phyloP scores from a whole-genome alignment of 2,329 filamentous ascomycete species.

The Colletotrichum caudatum region DNA sequence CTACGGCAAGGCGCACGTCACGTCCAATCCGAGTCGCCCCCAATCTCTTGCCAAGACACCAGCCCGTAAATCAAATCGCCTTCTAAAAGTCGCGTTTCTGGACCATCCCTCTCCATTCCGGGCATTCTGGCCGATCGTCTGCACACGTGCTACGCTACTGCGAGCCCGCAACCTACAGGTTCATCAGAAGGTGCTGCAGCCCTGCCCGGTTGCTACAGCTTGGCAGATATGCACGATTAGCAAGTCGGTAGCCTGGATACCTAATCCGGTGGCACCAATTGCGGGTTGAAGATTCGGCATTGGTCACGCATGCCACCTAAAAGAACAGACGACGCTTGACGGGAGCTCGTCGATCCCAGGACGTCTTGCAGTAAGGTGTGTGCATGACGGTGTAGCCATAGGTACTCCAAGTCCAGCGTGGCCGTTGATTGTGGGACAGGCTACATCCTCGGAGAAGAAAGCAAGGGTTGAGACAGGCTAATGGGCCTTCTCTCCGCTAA shows the following conservation, averaged over 20 bases:
- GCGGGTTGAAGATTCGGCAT: conserved; percentile 12
- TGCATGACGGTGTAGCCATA: conserved; percentile 17
- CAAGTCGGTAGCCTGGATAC: conserved; percentile 22
- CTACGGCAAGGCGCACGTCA: not conserved
- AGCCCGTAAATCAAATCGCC: not conserved
- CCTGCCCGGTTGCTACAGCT: conserved; percentile 30
- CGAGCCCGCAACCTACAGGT: conserved; percentile 20
- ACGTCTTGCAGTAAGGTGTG: conserved; percentile 2
- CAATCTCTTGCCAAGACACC: conserved; percentile 1
- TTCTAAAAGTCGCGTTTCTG: conserved; percentile 21
- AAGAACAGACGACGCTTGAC: conserved; percentile 12
- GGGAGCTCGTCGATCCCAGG: conserved; percentile 19
- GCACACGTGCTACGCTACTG: conserved; percentile 5
- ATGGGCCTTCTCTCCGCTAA: not conserved
- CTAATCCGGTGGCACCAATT: conserved; percentile 33
- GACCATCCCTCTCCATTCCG: conserved; percentile 8
- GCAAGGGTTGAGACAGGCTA: not conserved
- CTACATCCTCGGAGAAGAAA: conserved; percentile 14
- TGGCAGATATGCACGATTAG: conserved; percentile 30
- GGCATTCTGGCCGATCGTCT: conserved; percentile 13
- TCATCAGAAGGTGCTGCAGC: conserved; percentile 35
- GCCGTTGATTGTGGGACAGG: conserved; percentile 21
- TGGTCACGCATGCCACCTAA: conserved; percentile 8
- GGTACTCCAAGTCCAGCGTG: conserved; percentile 1
- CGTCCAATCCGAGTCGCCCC: not conserved